Conservation (phyloP, 768 basidiomycete species). For the Tulasnella sp. region DNA sequence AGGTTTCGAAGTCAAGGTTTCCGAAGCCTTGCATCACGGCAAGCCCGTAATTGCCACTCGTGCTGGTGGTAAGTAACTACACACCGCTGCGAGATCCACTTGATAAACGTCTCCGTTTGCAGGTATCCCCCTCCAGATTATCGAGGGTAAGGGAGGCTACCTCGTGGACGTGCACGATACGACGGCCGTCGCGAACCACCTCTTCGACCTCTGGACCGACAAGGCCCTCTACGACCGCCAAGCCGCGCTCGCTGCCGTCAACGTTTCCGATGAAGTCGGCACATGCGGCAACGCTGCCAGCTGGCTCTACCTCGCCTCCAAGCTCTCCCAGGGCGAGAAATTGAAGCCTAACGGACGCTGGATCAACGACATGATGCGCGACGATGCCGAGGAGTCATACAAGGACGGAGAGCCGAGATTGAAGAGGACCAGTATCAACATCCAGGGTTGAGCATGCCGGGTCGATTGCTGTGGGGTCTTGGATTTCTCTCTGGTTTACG, state of each 20-base stretch:
- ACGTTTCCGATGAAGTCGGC: conserved; percentile 61
- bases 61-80: conserved; percentile 53
- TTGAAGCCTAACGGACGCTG: conserved; percentile 70
- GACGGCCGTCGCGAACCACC: conserved; percentile 55
- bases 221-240: conserved; percentile 39
- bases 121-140: conserved; percentile 76
- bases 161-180: conserved; percentile 70
- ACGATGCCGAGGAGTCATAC: conserved; percentile 61
- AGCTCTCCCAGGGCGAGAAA: conserved; percentile 64
- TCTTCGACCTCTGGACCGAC: conserved; percentile 69
- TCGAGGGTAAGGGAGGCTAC: conserved; percentile 78
- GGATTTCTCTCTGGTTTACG: too few relatives aligned
- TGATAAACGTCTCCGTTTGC: not conserved
- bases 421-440: conserved; percentile 35
- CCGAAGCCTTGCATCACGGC: conserved; percentile 84
- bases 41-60: conserved; percentile 71
- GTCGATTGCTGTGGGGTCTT: too few relatives aligned
- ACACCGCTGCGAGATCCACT: not conserved
- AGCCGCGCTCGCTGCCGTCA: conserved; percentile 54
- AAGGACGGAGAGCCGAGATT: conserved; percentile 53
- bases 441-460: conserved; percentile 4
- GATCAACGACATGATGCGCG: conserved; percentile 69
- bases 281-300: conserved; percentile 68
- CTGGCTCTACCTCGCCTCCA: conserved; percentile 62
- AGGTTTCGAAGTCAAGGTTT: conserved; percentile 96